Evolutionary conservation across 225 moss, liverwort and hornwort genomes (phyloP).

Genomic region (Polytrichum commune): DNA sequence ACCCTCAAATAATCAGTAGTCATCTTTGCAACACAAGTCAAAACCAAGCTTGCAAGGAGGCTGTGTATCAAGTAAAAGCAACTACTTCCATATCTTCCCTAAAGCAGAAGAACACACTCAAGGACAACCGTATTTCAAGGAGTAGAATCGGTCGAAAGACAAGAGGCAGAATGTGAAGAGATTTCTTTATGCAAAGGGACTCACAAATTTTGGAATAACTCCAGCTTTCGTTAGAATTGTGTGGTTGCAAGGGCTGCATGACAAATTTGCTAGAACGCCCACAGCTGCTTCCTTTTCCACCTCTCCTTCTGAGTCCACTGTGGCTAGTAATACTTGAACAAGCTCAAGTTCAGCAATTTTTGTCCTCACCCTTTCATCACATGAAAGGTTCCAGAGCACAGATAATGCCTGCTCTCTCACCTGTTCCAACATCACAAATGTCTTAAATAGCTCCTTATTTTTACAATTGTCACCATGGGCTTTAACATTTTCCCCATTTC

Average conservation of each 20-base stretch:
- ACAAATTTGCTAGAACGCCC: slow-evolving; percentile 72
- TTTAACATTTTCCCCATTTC: too few species aligned
- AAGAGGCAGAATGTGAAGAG: too few species aligned
- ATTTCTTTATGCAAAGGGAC: slow-evolving; percentile 3
- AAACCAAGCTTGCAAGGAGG: too few species aligned
- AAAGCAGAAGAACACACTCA: too few species aligned
- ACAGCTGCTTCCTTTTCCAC: slow-evolving; percentile 77
- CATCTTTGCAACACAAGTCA: too few species aligned
- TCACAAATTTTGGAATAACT: slow-evolving; percentile 66
- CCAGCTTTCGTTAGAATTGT: slow-evolving; percentile 56
- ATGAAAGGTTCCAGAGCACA: slow-evolving; percentile 79
- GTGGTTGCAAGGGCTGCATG: slow-evolving; percentile 52
- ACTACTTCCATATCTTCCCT: too few species aligned
- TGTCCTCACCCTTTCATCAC: slow-evolving; percentile 56
- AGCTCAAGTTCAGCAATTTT: slow-evolving; percentile 70
- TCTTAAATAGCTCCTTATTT: too few species aligned
- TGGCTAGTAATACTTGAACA: slow-evolving; percentile 49
- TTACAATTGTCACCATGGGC: too few species aligned
- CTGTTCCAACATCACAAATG: slow-evolving; percentile 21
- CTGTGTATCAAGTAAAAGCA: too few species aligned
- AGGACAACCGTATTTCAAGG: too few species aligned
- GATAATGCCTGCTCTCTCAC: slow-evolving; percentile 72
- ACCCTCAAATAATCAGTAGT: too few species aligned
- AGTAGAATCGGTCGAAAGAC: too few species aligned
- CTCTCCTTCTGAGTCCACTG: slow-evolving; percentile 51